Percentiles rank a stretch among this genome's conserved stretches.
Evolutionary conservation across 176 grass and related monocot species (phyloP).

Genomic region (Ensete ventricosum): DNA sequence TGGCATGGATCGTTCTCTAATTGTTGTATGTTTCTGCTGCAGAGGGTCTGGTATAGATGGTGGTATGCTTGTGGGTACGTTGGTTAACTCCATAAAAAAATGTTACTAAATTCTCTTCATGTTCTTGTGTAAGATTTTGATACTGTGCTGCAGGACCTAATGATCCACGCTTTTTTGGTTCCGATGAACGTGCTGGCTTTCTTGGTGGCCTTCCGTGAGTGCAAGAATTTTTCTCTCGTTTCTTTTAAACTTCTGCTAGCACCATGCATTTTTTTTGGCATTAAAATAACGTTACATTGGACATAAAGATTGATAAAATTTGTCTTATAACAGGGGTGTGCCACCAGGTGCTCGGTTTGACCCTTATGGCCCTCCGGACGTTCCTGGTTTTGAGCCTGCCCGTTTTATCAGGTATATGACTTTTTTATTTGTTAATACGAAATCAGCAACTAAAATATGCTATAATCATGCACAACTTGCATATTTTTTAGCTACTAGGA

Average conservation of each 20-base stretch:
- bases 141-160: constrained; percentile 47
- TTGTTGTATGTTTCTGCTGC: constrained; percentile 25
- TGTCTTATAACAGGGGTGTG: constrained; percentile 35
- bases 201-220: constrained; percentile 29
- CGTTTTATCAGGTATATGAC: constrained; percentile 58
- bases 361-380: constrained; percentile 28
- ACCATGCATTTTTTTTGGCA: too few relatives aligned
- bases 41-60: constrained; percentile 55
- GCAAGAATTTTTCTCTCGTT: too few relatives aligned
- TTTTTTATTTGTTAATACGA: constrained; percentile 13
- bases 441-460: constrained; percentile 16
- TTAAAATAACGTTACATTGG: too few relatives aligned
- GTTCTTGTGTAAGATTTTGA: not conserved
- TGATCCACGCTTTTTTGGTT: constrained; percentile 76
- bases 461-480: not conserved
- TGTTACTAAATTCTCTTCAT: constrained; percentile 1
- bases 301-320: constrained; percentile 27
- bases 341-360: constrained; percentile 54
- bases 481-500: too few relatives aligned
- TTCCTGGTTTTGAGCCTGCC: constrained; percentile 85
- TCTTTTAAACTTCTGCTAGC: too few relatives aligned
- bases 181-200: constrained; percentile 35
- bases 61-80: constrained; percentile 75
- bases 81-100: constrained; percentile 5
- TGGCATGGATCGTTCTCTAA: not conserved